Base-by-base conservation (phyloP, 1,139 yeast species). In the Yamadazyma buinensis region DNA sequence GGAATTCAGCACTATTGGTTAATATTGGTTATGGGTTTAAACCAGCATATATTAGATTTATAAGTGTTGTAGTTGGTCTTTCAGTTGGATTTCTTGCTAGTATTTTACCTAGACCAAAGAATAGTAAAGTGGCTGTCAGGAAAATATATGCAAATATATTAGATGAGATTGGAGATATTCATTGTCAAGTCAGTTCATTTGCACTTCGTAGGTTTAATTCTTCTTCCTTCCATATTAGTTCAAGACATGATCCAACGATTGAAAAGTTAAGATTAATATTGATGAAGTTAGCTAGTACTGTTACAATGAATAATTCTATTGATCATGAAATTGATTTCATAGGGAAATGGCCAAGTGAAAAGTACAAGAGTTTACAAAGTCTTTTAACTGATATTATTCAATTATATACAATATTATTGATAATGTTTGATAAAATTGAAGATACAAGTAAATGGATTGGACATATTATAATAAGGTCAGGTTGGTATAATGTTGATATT, bases 271-370 rank as follows among this genome's bases (percentile, higher is more conserved):
- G 65, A 28, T 41, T 48, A 23, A 44, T 53, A 4, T 51, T 57
- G 20, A 40, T 52, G 19, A 45, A 52, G 18, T 40, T 62, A 15
- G 55, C 62, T 1, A 46, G 51, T 8, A 49, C 55, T 18, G 42
- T 51, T 3, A 39, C 43, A 7, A 43, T 62, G 24, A 53, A 56
- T 48, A 49, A 44, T 10, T 55, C 67, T 2, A 52, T 64, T 18
- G 49, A 49, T 26, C 59, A 60, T 35, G 70, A 64, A 36, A 34
- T 59, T 7, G 59, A 64, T 0, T 32, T 64, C 7, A 43, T 57
- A 2, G 70, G 71, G 0, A 34, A 46, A n/a, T 64, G 69, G 69
- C 70, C 71, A 1, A 49, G 47, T 21, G 43, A 44, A 12, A 59
- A 55, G 29, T 64, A 64, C 38, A 35, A 34, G 14, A 47, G 49